A percentile compares a stretch with the other conserved stretches of the same genome.
These are phyloP conservation scores for Cystofilobasidium capitatum DNA, from an alignment of 768 basidiomycete genomes.

Conservation along the genomic window DNA sequence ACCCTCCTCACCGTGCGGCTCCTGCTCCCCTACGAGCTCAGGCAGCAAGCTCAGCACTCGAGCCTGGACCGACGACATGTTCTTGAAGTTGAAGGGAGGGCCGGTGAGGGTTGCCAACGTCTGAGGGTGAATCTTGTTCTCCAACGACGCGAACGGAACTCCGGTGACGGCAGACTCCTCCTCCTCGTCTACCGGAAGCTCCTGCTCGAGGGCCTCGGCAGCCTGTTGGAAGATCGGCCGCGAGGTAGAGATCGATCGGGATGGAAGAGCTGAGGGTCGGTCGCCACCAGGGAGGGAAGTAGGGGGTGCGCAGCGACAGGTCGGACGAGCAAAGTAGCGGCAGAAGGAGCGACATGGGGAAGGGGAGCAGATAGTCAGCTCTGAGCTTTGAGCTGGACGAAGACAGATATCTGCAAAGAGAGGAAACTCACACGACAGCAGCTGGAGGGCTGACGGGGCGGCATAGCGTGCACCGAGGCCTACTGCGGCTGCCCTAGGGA, in stretches of 20 bases:
- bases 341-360: no score
- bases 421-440: no score
- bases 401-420: no score
- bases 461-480: neutral
- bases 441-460: neutral
- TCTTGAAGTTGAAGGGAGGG: slow-evolving; percentile 55
- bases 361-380: no score
- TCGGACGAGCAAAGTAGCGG: neutral
- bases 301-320: no score
- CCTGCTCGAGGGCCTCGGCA: neutral
- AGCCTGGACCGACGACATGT: slow-evolving; percentile 75
- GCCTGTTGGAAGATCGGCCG: neutral
- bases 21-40: slow-evolving; percentile 43
- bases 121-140: slow-evolving; percentile 37
- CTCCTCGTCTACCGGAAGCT: slow-evolving; percentile 2
- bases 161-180: neutral
- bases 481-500: neutral
- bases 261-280: neutral
- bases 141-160: slow-evolving; percentile 13
- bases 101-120: slow-evolving; percentile 53
- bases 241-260: slow-evolving; percentile 2
- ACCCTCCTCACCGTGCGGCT: slow-evolving; percentile 26
- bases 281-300: no score
- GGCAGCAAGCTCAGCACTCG: slow-evolving; percentile 70
- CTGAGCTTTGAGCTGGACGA: no score